A percentile compares a stretch with the other conserved stretches of the same genome.
phyloP scores from a whole-genome alignment of 306 rosid species.

The Sicyos baderoa region DNA sequence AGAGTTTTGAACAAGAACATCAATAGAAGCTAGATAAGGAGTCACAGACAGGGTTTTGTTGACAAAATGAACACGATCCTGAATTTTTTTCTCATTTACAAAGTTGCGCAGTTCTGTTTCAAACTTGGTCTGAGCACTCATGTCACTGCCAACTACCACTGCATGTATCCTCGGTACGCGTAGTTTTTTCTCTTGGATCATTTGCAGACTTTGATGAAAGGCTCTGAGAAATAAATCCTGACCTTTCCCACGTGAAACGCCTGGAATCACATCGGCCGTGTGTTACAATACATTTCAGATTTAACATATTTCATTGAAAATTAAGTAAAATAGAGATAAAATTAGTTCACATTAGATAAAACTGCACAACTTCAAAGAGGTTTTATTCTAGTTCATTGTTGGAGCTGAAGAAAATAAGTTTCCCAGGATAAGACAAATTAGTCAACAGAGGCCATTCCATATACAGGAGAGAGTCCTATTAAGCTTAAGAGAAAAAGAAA shows the following conservation, averaged over 20 bases:
- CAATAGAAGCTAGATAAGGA: conserved; percentile 82
- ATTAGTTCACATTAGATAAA: not conserved
- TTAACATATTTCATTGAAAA: not conserved
- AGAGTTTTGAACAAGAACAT: conserved; percentile 96
- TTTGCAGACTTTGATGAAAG: conserved; percentile 56
- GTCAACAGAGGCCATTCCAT: not conserved
- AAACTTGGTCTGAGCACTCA: conserved; percentile 65
- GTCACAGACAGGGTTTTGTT: conserved; percentile 86
- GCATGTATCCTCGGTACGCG: conserved; percentile 81
- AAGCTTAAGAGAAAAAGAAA: not conserved
- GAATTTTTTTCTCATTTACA: conserved; percentile 55
- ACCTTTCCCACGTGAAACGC: conserved; percentile 95
- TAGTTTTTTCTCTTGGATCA: conserved; percentile 61
- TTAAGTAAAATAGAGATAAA: not conserved
- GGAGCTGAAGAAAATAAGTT: not conserved
- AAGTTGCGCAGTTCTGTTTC: conserved; percentile 70
- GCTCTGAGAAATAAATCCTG: conserved; percentile 91
- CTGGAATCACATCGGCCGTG: conserved; percentile 25
- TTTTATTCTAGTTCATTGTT: not conserved
- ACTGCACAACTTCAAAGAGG: not conserved
- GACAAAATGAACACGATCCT: conserved; percentile 81
- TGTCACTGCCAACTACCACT: conserved; percentile 83
- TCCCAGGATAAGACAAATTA: not conserved
- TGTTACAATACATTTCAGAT: conserved; percentile 4
- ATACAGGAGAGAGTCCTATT: not conserved